Evolutionary conservation across 1,284 basidiomycete genomes (phyloP), one percentile per base, ranked within the genome.

Genomic region (Heimioporus punctisporus): DNA sequence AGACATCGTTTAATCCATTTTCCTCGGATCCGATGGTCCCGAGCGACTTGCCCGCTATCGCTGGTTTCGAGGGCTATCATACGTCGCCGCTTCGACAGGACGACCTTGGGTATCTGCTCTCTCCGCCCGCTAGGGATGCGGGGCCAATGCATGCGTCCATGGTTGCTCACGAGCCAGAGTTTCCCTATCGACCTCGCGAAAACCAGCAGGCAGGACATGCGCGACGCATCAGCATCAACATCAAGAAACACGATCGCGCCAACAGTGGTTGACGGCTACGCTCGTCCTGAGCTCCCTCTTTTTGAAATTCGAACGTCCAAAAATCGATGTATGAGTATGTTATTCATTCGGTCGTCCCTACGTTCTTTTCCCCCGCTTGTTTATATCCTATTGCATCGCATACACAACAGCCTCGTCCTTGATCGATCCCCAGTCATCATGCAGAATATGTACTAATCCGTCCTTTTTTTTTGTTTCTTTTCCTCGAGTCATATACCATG

Each of bases 201-300:
- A 59, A 58, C 30, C 68, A 69, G 51, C 57, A 50, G 11, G 56
- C 64, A 1, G 72, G 72, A 17, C 72, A 74, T 23, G 63, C 61
- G 7, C 64, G 71, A 44, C 68, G 72, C 28, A 69, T 75, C 56
- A 75, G 69, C 26, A 63, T 75, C 53, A 56, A 62, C 48, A 50
- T 73, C 56, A 74, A 72, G 58, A 67, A 62, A 45, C 55, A 58
- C 1, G 40, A 23, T 54, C 54, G 46, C 1, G 23, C 37, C 21
- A 55, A 43, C 24, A 58, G 56, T 19, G 55, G 54, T 14, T 70
- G 50, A 66, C 39, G 34, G n/a, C n/a, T n/a, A n/a, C n/a, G n/a
- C n/a, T n/a, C n/a, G n/a, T n/a, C n/a, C n/a, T n/a, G n/a, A n/a
- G n/a, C n/a, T n/a, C n/a, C n/a, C n/a, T n/a, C n/a, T n/a, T n/a